Evolutionary conservation across 306 rosid species (phyloP).

Genomic region (Ammopiptanthus mongolicus): DNA sequence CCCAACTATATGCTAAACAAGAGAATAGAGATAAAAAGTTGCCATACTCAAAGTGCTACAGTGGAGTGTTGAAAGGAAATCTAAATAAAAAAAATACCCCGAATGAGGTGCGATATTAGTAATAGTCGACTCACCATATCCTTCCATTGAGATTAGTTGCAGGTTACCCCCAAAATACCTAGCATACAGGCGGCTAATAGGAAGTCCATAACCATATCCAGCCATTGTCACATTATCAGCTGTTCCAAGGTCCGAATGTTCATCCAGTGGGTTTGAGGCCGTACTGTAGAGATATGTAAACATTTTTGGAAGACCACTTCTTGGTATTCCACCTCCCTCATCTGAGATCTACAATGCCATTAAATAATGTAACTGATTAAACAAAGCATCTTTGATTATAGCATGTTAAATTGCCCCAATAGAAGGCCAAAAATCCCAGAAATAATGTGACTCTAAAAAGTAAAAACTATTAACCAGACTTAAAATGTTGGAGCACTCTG

Average conservation of each 20-base stretch:
- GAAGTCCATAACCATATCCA: slow-evolving; percentile 92
- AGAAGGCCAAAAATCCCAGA: neutral
- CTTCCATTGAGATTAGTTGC: slow-evolving; percentile 93
- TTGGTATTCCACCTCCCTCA: slow-evolving; percentile 85
- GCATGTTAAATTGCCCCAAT: neutral
- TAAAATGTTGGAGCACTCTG: no score
- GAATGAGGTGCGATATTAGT: neutral
- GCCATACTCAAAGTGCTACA: neutral
- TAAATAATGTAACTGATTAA: neutral
- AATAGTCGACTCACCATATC: slow-evolving; percentile 61
- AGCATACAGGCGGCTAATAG: slow-evolving; percentile 81
- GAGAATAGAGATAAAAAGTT: neutral
- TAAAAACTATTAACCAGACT: no score
- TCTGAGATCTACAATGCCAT: slow-evolving; percentile 45
- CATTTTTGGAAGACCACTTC: slow-evolving; percentile 77
- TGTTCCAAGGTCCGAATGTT: slow-evolving; percentile 52
- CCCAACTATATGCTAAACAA: neutral
- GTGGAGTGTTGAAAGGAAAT: neutral
- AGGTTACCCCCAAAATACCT: slow-evolving; percentile 88
- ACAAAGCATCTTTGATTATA: neutral
- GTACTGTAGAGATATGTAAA: slow-evolving; percentile 92
- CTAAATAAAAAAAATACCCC: neutral
- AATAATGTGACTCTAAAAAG: neutral
- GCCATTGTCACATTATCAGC: slow-evolving; percentile 75
- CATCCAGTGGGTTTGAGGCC: slow-evolving; percentile 72